phyloP scores from a whole-genome alignment of 2,329 filamentous ascomycete genomes.

The Phyllosticta citrichinensis region DNA sequence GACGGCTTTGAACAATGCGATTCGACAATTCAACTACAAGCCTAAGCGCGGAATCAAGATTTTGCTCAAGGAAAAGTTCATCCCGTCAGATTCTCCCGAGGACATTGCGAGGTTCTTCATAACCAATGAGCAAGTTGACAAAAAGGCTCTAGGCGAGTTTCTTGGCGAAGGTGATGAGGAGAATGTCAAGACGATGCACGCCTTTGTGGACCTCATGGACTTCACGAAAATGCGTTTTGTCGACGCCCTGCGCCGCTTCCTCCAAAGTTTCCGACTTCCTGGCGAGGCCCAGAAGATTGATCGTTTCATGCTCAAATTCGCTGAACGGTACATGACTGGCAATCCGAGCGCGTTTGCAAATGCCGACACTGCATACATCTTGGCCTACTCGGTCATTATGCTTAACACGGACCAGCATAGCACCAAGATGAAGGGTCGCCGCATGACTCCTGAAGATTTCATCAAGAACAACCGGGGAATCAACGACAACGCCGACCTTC shows the following conservation, averaged over 20 bases:
- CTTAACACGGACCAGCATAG: slow-evolving; percentile 95
- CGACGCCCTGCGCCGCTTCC: slow-evolving; percentile 78
- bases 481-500: slow-evolving; percentile 89
- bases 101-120: slow-evolving; percentile 81
- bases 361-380: slow-evolving; percentile 91
- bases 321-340: slow-evolving; percentile 85
- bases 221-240: slow-evolving; percentile 88
- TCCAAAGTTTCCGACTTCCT: slow-evolving; percentile 89
- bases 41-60: slow-evolving; percentile 87
- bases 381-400: slow-evolving; percentile 94
- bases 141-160: slow-evolving; percentile 86
- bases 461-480: slow-evolving; percentile 99
- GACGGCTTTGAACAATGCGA: slow-evolving; percentile 79
- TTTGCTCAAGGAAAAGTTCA: slow-evolving; percentile 77
- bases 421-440: slow-evolving; percentile 63
- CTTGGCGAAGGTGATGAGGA: slow-evolving; percentile 86
- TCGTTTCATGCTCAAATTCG: slow-evolving; percentile 98
- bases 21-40: slow-evolving; percentile 94
- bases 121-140: slow-evolving; percentile 75
- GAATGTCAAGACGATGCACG: slow-evolving; percentile 96
- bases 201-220: slow-evolving; percentile 92
- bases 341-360: slow-evolving; percentile 98
- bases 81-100: slow-evolving; percentile 63
- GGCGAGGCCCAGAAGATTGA: slow-evolving; percentile 98
- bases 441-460: slow-evolving; percentile 95